A percentile compares a stretch with the other conserved stretches of the same genome.
Conservation (phyloP, 176 grass and related monocot genomes). For the Zoysia japonica region DNA sequence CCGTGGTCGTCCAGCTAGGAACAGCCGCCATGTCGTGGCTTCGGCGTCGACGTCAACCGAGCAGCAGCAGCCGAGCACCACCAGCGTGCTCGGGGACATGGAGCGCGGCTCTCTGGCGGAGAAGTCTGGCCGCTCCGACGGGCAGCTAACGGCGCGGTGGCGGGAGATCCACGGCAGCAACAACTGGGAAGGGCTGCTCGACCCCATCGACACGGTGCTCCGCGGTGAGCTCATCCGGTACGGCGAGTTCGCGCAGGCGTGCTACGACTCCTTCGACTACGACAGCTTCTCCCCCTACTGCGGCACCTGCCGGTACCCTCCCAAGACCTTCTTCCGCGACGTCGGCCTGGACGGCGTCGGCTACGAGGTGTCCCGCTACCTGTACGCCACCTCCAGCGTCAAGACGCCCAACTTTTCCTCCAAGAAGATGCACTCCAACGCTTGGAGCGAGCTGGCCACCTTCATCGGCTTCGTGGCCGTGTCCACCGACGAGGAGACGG, state of each 20-base stretch:
- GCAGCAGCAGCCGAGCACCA: too few relatives aligned
- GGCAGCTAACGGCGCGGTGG: slow-evolving; percentile 49
- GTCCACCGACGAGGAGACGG: slow-evolving; percentile 50
- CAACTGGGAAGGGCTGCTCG: slow-evolving; percentile 55
- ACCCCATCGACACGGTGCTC: slow-evolving; percentile 59
- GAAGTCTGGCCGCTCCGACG: slow-evolving; percentile 11
- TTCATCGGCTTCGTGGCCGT: slow-evolving; percentile 80
- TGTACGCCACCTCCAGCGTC: slow-evolving; percentile 52
- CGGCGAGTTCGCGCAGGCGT: slow-evolving; percentile 72
- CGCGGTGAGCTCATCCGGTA: slow-evolving; percentile 65
- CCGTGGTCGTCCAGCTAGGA: not conserved
- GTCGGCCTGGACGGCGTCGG: slow-evolving; percentile 38
- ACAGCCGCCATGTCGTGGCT: not conserved
- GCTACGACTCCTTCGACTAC: slow-evolving; percentile 74
- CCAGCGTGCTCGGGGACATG: not conserved
- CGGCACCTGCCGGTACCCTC: slow-evolving; percentile 55
- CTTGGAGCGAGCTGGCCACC: slow-evolving; percentile 67
- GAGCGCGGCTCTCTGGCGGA: not conserved
- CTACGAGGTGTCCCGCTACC: slow-evolving; percentile 54
- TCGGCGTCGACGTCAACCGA: not conserved
- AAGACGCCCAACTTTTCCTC: not conserved
- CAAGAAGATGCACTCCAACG: not conserved
- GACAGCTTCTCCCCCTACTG: slow-evolving; percentile 59
- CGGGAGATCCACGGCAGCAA: slow-evolving; percentile 58
- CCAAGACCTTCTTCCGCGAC: slow-evolving; percentile 37